Evolutionary conservation across 2,329 filamentous ascomycete genomes (phyloP), one percentile per base, ranked within the genome.

Genomic region (Cercospora sp.): DNA sequence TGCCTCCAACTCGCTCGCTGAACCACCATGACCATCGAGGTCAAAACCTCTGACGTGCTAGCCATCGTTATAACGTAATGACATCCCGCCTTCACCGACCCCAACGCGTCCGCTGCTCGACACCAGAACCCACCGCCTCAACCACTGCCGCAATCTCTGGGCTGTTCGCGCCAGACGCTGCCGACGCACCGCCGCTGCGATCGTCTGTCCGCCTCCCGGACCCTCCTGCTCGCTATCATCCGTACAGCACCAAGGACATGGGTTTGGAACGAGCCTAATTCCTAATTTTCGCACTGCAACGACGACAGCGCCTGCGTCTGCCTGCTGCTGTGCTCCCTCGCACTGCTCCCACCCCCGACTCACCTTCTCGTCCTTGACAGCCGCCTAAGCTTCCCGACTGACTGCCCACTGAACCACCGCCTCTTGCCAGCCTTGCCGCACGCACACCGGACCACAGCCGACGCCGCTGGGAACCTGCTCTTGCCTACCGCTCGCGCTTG

Each of bases 211-310:
- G 36, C 45, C 45, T 7, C 30, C n/a, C 42, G 10, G 20, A 6
- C 12, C 45, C 12, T n/a, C 28, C 42, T n/a, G 40, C 40, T 33
- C 42, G 42, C 60, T 31, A 48, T 61, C 36, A 30, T 18, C 59
- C 59, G 36, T 48, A 20, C 40, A 33, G 58, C 28, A 48, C 64
- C 64, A 55, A 12, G 28, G 26, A 58, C 64, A 61, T 60, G 63
- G 63, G 45, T 61, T 30, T 4, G 64, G 57, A 55, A 60, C 64
- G 42, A 65, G 57, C n/a, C 59, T 61, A 45, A 30, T 36, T 18
- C 36, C 36, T n/a, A 42, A 23, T 30, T n/a, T 30, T 28, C 36
- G 30, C 42, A 36, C 36, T 45, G 16, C 33, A 61, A 48, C 36
- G 33, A 45, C 33, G 16, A 45, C 51, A 16, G 36, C 36, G 61